Conservation (phyloP, 345 rosid genomes). For the Noccaea bulbosa region DNA sequence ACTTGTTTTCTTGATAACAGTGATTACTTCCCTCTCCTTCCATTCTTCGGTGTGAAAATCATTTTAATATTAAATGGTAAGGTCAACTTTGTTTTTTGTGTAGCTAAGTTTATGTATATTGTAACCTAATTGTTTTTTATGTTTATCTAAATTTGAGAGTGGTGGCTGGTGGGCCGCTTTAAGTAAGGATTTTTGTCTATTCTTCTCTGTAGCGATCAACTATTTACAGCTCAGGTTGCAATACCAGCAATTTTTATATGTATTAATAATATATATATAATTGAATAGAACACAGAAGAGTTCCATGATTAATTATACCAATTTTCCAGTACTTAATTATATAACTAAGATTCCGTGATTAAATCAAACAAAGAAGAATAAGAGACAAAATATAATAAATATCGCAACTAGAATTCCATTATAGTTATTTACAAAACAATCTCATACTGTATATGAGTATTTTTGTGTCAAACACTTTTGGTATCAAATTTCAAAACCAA, state of each 20-base stretch:
- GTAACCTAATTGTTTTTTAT: conserved; percentile 8
- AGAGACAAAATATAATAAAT: neutral
- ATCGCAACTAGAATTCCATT: conserved; percentile 3
- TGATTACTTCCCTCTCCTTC: conserved; percentile 14
- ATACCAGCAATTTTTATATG: conserved; percentile 24
- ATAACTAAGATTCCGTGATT: conserved; percentile 17
- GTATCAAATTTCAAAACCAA: neutral
- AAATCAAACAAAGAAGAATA: neutral
- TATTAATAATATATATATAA: neutral
- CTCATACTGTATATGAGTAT: neutral
- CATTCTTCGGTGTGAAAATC: neutral
- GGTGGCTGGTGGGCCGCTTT: conserved; percentile 41
- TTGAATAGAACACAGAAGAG: conserved; percentile 27
- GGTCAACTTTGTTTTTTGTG: conserved; percentile 39
- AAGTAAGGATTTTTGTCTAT: conserved; percentile 20
- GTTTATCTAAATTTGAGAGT: conserved; percentile 13
- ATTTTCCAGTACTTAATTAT: neutral
- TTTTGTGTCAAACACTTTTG: conserved; percentile 3
- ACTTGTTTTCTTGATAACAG: conserved; percentile 5
- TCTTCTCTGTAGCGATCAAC: conserved; percentile 26
- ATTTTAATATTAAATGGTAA: conserved; percentile 24
- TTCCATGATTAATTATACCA: conserved; percentile 4
- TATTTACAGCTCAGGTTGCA: conserved; percentile 40
- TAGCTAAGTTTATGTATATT: conserved; percentile 10
- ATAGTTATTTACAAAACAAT: neutral